These are phyloP conservation scores for Fonsecaea pugnacius DNA, from an alignment of 2,329 filamentous ascomycete genomes.

Conservation along the genomic window DNA sequence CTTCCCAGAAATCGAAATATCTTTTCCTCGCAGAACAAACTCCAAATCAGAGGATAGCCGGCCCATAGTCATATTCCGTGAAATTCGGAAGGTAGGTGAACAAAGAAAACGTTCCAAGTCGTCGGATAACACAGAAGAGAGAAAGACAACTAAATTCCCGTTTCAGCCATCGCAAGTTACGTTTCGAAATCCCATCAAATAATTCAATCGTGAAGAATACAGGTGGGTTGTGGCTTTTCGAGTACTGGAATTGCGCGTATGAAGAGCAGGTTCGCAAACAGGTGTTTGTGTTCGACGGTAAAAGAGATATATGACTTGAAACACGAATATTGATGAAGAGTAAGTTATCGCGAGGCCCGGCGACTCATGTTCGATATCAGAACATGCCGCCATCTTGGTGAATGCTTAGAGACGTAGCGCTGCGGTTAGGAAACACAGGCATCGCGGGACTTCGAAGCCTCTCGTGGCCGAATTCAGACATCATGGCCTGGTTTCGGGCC, in stretches of 20 bases:
- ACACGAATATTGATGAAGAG: background rate
- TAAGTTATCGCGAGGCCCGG: background rate
- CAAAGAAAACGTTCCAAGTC: slow-evolving; percentile 16
- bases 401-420: slow-evolving; percentile 34
- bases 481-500: slow-evolving; percentile 49
- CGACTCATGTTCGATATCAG: slow-evolving; percentile 13
- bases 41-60: slow-evolving; percentile 10
- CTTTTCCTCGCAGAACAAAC: background rate
- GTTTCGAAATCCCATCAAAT: slow-evolving; percentile 1
- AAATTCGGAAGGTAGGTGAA: slow-evolving; percentile 1
- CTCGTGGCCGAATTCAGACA: slow-evolving; percentile 36
- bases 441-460: slow-evolving; percentile 32
- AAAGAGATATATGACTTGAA: background rate
- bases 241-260: background rate
- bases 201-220: background rate
- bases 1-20: slow-evolving; percentile 9
- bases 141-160: slow-evolving; percentile 4
- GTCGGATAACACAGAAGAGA: slow-evolving; percentile 5
- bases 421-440: slow-evolving; percentile 37
- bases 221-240: background rate
- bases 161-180: slow-evolving; percentile 11
- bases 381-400: slow-evolving; percentile 37
- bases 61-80: slow-evolving; percentile 14
- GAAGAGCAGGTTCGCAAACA: background rate
- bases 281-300: background rate